phyloP scores from a whole-genome alignment of 805 yeast genomes.

The Ogataea haglerorum region DNA sequence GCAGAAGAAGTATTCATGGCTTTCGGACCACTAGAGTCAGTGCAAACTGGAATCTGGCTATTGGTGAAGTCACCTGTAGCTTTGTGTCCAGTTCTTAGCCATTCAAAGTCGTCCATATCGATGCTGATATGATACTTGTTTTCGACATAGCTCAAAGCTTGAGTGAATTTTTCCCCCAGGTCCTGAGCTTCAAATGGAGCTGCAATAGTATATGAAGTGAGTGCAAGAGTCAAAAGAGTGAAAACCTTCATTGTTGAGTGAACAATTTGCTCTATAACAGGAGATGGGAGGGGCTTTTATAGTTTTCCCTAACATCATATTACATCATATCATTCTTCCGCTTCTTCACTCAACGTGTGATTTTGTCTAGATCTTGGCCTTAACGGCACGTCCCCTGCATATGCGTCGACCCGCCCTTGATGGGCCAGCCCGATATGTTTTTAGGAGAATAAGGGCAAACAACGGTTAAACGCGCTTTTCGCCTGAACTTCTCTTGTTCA shows the following conservation, averaged over 20 bases:
- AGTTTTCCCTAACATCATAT: background rate
- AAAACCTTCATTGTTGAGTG: constrained; percentile 7
- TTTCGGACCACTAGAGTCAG: background rate
- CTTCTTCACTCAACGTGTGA: background rate
- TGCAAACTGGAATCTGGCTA: background rate
- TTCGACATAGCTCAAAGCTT: background rate
- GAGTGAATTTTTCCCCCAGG: background rate
- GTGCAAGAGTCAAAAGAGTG: constrained; percentile 6
- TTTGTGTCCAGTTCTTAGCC: background rate
- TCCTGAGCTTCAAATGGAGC: constrained; percentile 9
- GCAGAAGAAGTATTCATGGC: background rate
- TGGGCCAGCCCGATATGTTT: background rate
- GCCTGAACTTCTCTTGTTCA: background rate
- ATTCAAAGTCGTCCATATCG: background rate
- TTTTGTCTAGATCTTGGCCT: background rate
- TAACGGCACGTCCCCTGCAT: background rate
- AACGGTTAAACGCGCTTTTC: background rate
- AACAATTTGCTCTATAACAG: background rate
- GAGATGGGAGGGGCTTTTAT: background rate
- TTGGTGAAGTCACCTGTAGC: background rate
- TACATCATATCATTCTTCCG: background rate
- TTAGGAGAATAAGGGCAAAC: background rate
- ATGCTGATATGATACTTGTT: background rate
- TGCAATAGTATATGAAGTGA: constrained; percentile 4
- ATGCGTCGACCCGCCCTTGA: background rate